Evolutionary conservation across 2,329 filamentous ascomycete species (phyloP).

Genomic region (Claviceps sp.): DNA sequence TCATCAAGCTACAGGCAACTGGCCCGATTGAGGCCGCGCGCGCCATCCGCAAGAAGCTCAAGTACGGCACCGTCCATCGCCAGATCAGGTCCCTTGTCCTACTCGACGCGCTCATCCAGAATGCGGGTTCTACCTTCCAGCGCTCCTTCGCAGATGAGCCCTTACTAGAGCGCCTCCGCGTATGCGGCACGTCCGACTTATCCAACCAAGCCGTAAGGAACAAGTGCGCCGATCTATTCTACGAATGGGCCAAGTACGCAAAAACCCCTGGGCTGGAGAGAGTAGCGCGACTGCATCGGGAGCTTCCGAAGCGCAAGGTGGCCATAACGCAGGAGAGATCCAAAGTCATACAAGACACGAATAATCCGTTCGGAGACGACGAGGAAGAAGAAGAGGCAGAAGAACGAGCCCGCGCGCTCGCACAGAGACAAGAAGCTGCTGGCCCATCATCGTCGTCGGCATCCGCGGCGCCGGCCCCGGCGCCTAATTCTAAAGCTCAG

Average conservation of each 20-base stretch:
- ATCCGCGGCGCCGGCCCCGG: background rate
- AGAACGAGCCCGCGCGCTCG: slow-evolving; percentile 19
- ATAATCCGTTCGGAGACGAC: slow-evolving; percentile 56
- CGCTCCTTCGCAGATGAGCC: slow-evolving; percentile 81
- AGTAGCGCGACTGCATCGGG: slow-evolving; percentile 62
- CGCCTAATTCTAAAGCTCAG: background rate
- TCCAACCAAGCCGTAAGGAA: slow-evolving; percentile 76
- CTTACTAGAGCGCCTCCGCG: slow-evolving; percentile 76
- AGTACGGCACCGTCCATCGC: slow-evolving; percentile 89
- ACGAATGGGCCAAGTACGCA: slow-evolving; percentile 80
- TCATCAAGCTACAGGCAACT: slow-evolving; percentile 75
- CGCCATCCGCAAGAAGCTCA: slow-evolving; percentile 93
- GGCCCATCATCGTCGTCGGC: slow-evolving; percentile 5
- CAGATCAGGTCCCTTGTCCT: slow-evolving; percentile 81
- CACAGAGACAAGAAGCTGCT: slow-evolving; percentile 11
- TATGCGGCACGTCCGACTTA: slow-evolving; percentile 73
- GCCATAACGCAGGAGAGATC: slow-evolving; percentile 65
- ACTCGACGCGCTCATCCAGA: slow-evolving; percentile 86
- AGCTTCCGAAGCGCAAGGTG: slow-evolving; percentile 55
- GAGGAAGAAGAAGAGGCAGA: slow-evolving; percentile 49
- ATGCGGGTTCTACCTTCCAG: slow-evolving; percentile 79
- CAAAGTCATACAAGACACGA: slow-evolving; percentile 71
- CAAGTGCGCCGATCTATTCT: slow-evolving; percentile 79
- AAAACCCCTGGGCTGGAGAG: slow-evolving; percentile 65
- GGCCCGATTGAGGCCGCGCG: slow-evolving; percentile 83